Percentiles rank a stretch among this genome's conserved stretches.
phyloP scores from a whole-genome alignment of 2,329 filamentous ascomycete species.

The Trichoderma asperellum region DNA sequence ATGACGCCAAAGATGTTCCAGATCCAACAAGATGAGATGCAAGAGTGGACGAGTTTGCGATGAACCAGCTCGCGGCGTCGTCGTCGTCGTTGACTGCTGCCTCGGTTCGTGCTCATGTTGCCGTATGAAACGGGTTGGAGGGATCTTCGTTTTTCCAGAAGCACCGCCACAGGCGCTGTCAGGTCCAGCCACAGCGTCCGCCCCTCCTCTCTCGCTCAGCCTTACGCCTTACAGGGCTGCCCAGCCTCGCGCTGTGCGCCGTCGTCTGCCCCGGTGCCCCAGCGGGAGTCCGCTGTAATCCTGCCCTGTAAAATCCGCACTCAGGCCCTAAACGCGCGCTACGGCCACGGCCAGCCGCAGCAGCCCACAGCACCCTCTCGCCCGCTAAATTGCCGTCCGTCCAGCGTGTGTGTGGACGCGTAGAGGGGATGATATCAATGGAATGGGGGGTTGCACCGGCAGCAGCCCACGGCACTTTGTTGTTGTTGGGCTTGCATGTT shows the following conservation, averaged over 20 bases:
- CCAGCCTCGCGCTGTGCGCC: not conserved
- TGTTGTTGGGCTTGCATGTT: not conserved
- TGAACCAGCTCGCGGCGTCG: not conserved
- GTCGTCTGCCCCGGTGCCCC: not conserved
- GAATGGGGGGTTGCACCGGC: not conserved
- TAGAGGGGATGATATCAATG: too few species aligned
- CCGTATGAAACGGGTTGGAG: not conserved
- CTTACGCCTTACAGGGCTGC: not conserved
- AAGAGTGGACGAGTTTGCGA: not conserved
- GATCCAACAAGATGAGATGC: not conserved
- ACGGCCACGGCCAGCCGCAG: not conserved
- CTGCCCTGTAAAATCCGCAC: not conserved
- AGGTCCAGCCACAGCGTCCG: not conserved
- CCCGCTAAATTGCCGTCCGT: not conserved
- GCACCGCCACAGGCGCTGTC: not conserved
- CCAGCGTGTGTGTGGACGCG: not conserved
- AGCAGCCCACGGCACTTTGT: not conserved
- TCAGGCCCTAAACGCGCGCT: not conserved
- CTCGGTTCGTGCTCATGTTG: not conserved
- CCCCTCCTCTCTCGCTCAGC: not conserved
- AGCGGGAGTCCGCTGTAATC: not conserved
- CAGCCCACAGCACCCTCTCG: not conserved
- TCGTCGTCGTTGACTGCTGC: not conserved
- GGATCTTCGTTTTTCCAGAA: not conserved
- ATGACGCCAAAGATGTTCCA: not conserved